Base-by-base conservation (phyloP, 805 yeast species). In the Ogataea haglerorum region DNA sequence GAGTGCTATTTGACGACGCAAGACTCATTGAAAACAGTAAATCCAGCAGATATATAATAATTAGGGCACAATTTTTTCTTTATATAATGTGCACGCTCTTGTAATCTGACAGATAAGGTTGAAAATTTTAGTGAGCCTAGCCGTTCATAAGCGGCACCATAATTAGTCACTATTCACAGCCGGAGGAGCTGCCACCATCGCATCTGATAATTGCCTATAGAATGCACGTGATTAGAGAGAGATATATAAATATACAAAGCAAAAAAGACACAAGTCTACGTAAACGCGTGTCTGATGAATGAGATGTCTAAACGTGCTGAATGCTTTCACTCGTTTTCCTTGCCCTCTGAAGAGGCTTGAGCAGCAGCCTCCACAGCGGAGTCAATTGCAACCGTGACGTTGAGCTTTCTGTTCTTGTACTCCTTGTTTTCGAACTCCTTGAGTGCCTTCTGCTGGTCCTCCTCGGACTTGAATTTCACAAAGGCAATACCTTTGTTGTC, bases 341-440 rank as follows among this genome's bases (percentile, higher is more conserved):
- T 45, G 38, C 38, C 43, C 24, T 41, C 48, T 10, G 33, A 27
- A 18, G 26, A 16, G 3, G 35, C 23, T 10, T 38, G 36, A 24
- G 36, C 25, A 28, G 29, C 41, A 30, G 34, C 48, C 24, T 34
- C 45, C 24, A 54, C 64, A 7, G 56, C 67, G 9, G 80, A 68
- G 54, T 82, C 86, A 47, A 85, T 74, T 15, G 96, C 96, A 52
- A 82, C 74, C 49, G 81, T 82, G 44, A 84, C 87, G 33, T 73
- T 65, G 43, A 89, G 65, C 36, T 69, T 70, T 60, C 85, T 76
- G 36, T 84, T 95, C 46, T 77, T 76, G 51, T 83, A 65, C 38
- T 70, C 73, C 54, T 70, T 72, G 38, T 88, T 95, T 48, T 83
- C 73, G 61, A 80, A 80, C 54, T 78, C 76, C 26, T 71, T 78